These are phyloP conservation scores for Aspergillus transmontanensis DNA, from an alignment of 2,329 filamentous ascomycete genomes.

Conservation along the genomic window DNA sequence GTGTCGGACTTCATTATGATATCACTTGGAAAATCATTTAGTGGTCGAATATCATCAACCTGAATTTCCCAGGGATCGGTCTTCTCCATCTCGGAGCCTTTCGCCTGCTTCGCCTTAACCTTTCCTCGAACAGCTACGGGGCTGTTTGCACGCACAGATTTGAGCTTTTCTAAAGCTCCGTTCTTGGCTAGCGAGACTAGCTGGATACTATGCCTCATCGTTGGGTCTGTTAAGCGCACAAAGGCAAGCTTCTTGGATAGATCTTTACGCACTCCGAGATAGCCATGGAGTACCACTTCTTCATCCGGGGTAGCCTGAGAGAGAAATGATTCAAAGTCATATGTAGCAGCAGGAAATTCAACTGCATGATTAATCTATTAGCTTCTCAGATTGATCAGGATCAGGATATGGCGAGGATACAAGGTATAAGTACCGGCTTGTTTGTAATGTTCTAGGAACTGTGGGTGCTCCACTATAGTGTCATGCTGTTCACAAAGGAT, in stretches of 20 bases:
- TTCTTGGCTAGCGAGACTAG: conserved; percentile 49
- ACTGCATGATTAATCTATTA: conserved; percentile 37
- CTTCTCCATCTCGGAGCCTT: conserved; percentile 30
- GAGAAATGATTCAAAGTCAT: conserved; percentile 42
- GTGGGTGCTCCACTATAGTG: conserved; percentile 16
- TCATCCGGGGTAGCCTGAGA: conserved; percentile 34
- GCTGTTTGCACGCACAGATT: conserved; percentile 51
- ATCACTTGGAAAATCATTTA: conserved; percentile 74
- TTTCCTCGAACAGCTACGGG: conserved; percentile 58
- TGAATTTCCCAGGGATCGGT: conserved; percentile 59
- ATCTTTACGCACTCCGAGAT: conserved; percentile 68
- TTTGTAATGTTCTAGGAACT: conserved; percentile 48
- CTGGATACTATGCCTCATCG: conserved; percentile 51
- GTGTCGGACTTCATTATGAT: conserved; percentile 76
- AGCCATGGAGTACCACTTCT: conserved; percentile 66
- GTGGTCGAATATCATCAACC: conserved; percentile 62
- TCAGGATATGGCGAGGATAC: conserved; percentile 19
- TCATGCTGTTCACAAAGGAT: conserved; percentile 25
- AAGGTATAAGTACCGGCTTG: conserved; percentile 41
- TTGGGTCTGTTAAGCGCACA: conserved; percentile 57
- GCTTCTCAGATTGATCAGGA: neutral
- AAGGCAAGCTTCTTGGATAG: conserved; percentile 73
- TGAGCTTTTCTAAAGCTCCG: conserved; percentile 44
- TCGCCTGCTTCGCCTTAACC: conserved; percentile 45
- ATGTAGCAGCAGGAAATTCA: conserved; percentile 49